Conservation (phyloP, 208 protist genomes). For the Angomonas ambiguus region DNA sequence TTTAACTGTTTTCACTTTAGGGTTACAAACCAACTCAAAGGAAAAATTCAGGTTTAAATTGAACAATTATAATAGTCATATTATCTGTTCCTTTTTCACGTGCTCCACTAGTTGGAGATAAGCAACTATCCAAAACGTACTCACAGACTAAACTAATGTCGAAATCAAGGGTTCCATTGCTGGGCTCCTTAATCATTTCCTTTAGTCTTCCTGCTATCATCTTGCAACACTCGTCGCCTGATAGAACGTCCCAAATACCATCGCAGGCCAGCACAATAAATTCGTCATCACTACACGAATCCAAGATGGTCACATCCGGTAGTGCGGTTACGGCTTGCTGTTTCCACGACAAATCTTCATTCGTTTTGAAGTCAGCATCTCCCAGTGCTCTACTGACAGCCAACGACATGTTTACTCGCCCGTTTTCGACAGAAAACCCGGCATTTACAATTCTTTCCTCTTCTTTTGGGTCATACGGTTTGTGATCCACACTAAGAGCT, state of each 20-base stretch:
- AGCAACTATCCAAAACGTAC: slow-evolving; percentile 64
- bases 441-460: slow-evolving; percentile 75
- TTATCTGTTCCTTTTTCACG: slow-evolving; percentile 70
- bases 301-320: slow-evolving; percentile 56
- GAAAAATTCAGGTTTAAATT: slow-evolving; percentile 63
- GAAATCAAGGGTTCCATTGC: slow-evolving; percentile 1
- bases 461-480: slow-evolving; percentile 67
- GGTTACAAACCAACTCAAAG: too few species aligned
- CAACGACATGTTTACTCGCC: slow-evolving; percentile 89
- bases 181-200: slow-evolving; percentile 15
- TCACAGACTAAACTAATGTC: slow-evolving; percentile 80
- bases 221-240: slow-evolving; percentile 70
- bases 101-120: slow-evolving; percentile 52
- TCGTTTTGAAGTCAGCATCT: slow-evolving; percentile 90
- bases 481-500: slow-evolving; percentile 88
- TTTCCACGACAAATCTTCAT: slow-evolving; percentile 44
- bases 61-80: slow-evolving; percentile 86
- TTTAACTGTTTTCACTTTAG: too few species aligned
- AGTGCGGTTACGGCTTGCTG: slow-evolving; percentile 77
- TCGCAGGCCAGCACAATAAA: slow-evolving; percentile 93
- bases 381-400: slow-evolving; percentile 92
- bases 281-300: slow-evolving; percentile 42
- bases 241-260: slow-evolving; percentile 93
- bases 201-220: slow-evolving; percentile 37
- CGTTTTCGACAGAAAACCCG: slow-evolving; percentile 80